A percentile compares a stretch with the other conserved stretches of the same genome.
These are phyloP conservation scores for Cystofilobasidium bisporidii DNA, from an alignment of 768 basidiomycete genomes.

Conservation along the genomic window DNA sequence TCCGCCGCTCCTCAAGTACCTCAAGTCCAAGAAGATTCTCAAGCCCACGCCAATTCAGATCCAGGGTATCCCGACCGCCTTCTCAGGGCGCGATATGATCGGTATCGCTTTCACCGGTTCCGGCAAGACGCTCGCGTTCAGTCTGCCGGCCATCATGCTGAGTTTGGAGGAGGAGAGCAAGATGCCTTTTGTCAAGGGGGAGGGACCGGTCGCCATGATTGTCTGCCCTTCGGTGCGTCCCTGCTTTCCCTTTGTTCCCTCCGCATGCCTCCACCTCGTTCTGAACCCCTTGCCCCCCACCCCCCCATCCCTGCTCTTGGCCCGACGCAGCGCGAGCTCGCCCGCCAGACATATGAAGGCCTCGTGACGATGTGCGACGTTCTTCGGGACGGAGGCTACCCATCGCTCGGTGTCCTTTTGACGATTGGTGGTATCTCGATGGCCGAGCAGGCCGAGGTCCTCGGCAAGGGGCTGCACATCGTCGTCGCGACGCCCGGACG, in stretches of 20 bases:
- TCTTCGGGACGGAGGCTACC: conserved; percentile 73
- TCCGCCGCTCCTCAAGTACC: conserved; percentile 64
- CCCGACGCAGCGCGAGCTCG: conserved; percentile 60
- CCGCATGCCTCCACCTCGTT: neutral
- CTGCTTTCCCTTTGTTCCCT: neutral
- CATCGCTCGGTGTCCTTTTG: conserved; percentile 67
- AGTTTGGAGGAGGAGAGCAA: conserved; percentile 87
- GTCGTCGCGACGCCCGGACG: conserved; percentile 95
- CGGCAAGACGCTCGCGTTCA: conserved; percentile 97
- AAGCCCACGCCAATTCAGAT: conserved; percentile 91
- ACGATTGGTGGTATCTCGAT: conserved; percentile 98
- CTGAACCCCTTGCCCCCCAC: too few relatives aligned
- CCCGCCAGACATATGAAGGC: conserved; percentile 94
- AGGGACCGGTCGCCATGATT: conserved; percentile 93
- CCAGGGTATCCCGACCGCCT: conserved; percentile 92
- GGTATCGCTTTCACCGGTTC: conserved; percentile 99
- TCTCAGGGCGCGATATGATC: conserved; percentile 92
- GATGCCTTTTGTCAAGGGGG: conserved; percentile 78
- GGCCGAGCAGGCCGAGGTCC: conserved; percentile 87
- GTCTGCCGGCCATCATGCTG: conserved; percentile 93
- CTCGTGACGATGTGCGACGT: conserved; percentile 74
- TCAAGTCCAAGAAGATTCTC: conserved; percentile 74
- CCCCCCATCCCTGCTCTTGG: too few relatives aligned
- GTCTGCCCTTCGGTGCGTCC: conserved; percentile 69
- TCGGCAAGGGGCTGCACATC: conserved; percentile 85